phyloP scores from a whole-genome alignment of 139 green algal genomes.

The Trebouxia sp. region DNA sequence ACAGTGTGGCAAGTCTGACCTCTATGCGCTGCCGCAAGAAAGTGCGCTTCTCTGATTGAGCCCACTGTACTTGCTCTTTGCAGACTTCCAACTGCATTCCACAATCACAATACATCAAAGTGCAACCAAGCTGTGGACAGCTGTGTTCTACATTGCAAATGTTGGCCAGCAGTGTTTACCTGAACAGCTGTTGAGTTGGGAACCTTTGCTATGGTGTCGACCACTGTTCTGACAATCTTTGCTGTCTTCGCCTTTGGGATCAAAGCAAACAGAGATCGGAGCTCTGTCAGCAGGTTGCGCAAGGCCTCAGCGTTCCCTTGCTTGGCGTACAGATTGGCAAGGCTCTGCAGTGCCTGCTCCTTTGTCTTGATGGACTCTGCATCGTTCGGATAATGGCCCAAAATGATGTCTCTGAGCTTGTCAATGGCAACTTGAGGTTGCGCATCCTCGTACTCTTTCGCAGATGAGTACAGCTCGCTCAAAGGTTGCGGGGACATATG shows the following conservation, averaged over 20 bases:
- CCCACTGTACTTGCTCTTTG: slow-evolving; percentile 94
- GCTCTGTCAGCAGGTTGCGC: slow-evolving; percentile 76
- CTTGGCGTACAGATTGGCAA: slow-evolving; percentile 73
- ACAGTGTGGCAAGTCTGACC: slow-evolving; percentile 83
- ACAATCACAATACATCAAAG: not conserved
- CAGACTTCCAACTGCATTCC: slow-evolving; percentile 85
- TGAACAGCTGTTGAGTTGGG: slow-evolving; percentile 85
- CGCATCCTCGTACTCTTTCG: not conserved
- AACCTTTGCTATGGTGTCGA: slow-evolving; percentile 91
- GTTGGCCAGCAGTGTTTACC: slow-evolving; percentile 45
- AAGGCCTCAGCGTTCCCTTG: slow-evolving; percentile 71
- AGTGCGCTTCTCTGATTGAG: slow-evolving; percentile 90
- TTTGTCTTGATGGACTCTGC: slow-evolving; percentile 80
- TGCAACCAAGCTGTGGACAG: not conserved
- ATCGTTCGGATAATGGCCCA: slow-evolving; percentile 52
- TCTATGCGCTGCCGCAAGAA: slow-evolving; percentile 98
- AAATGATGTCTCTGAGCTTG: slow-evolving; percentile 43
- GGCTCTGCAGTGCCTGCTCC: slow-evolving; percentile 60
- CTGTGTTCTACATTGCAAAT: too few relatives aligned
- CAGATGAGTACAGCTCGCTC: slow-evolving; percentile 1
- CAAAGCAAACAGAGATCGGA: slow-evolving; percentile 82
- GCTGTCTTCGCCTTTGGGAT: slow-evolving; percentile 99
- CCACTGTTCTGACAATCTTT: slow-evolving; percentile 95
- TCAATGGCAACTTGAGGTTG: slow-evolving; percentile 22
- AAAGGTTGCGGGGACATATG: slow-evolving; percentile 17